Evolutionary conservation across 805 yeast species (phyloP).

Genomic region (Zygoascus bituminiphila): DNA sequence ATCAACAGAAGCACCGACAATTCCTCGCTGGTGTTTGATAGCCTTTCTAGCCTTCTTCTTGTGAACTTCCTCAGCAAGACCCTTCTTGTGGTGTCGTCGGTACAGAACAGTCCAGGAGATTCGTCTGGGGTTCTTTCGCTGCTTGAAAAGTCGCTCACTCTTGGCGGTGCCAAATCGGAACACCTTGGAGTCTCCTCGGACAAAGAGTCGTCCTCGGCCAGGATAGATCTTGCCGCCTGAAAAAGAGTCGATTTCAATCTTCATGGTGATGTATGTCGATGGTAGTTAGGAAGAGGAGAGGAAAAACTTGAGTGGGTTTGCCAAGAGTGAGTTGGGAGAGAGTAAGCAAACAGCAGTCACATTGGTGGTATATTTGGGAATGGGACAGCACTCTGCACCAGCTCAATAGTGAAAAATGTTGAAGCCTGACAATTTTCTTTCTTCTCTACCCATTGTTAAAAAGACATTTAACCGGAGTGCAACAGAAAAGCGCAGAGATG

Average conservation of each 20-base stretch:
- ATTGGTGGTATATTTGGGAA: neutral
- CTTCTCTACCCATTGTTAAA: conserved; percentile 14
- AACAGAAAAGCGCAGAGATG: conserved; percentile 84
- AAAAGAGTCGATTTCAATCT: conserved; percentile 99
- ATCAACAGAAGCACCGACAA: conserved; percentile 98
- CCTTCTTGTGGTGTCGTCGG: conserved; percentile 99
- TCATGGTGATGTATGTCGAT: conserved; percentile 48
- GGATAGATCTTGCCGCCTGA: conserved; percentile 99
- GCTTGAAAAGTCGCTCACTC: conserved; percentile 96
- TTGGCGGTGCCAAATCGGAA: conserved; percentile 99
- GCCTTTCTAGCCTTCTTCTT: conserved; percentile 97
- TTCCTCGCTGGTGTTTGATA: conserved; percentile 97
- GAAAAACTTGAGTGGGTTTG: conserved; percentile 3
- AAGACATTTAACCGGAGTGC: conserved; percentile 85
- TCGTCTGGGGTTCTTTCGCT: conserved; percentile 99
- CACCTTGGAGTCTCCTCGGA: conserved; percentile 99
- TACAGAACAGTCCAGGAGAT: conserved; percentile 98
- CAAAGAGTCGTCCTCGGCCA: conserved; percentile 84
- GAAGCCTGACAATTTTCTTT: neutral
- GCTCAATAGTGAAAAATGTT: neutral
- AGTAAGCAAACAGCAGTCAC: conserved; percentile 3
- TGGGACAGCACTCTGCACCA: neutral
- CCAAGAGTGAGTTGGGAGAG: neutral
- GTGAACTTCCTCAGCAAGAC: conserved; percentile 96
- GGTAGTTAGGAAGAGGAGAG: neutral